Evolutionary conservation across 2,329 filamentous ascomycete genomes (phyloP).

Genomic region (Phaeosphaeriaceae sp.): DNA sequence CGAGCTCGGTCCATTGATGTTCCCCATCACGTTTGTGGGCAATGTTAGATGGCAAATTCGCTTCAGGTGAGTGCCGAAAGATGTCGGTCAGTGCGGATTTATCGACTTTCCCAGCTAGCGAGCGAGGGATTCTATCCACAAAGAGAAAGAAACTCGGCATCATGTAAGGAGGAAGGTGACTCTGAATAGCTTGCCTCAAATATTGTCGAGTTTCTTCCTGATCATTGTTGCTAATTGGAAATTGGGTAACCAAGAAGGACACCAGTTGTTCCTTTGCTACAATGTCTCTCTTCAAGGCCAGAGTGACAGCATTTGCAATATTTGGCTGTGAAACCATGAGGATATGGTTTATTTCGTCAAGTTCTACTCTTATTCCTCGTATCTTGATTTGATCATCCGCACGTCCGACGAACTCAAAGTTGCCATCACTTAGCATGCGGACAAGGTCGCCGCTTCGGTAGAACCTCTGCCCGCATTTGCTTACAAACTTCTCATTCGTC

Average conservation of each 20-base stretch:
- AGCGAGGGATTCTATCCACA: conserved; percentile 44
- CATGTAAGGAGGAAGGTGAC: conserved; percentile 47
- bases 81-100: conserved; percentile 39
- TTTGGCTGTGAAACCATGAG: conserved; percentile 28
- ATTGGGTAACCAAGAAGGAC: conserved; percentile 34
- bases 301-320: conserved; percentile 35
- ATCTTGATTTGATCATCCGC: conserved; percentile 51
- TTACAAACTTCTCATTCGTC: conserved; percentile 40
- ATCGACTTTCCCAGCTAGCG: conserved; percentile 50
- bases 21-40: conserved; percentile 1
- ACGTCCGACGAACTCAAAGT: conserved; percentile 50
- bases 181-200: conserved; percentile 23
- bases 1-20: conserved; percentile 58
- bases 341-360: conserved; percentile 47
- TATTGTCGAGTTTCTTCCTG: conserved; percentile 21
- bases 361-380: conserved; percentile 46
- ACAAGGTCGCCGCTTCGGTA: conserved; percentile 50
- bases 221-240: conserved; percentile 6
- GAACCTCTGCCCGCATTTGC: conserved; percentile 37
- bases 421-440: conserved; percentile 46
- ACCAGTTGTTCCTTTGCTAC: conserved; percentile 44
- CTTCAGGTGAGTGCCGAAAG: conserved; percentile 33
- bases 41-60: not conserved
- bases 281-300: conserved; percentile 37
- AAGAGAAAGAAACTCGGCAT: conserved; percentile 45